A percentile compares a stretch with the other conserved stretches of the same genome.
phyloP scores from a whole-genome alignment of 2,329 filamentous ascomycete genomes.

The Ophiostoma sp. region DNA sequence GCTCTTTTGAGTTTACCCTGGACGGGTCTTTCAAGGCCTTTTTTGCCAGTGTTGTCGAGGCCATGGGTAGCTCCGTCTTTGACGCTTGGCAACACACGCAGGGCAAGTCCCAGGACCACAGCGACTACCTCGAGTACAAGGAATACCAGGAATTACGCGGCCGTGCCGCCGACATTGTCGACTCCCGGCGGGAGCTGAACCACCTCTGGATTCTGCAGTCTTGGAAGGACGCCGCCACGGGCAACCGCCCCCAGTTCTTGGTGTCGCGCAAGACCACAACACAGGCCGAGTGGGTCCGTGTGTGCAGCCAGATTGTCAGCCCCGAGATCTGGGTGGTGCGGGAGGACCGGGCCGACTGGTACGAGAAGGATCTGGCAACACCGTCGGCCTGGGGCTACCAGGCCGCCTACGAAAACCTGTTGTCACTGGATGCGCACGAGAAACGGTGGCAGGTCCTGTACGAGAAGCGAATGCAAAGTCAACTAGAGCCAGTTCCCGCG shows the following conservation, averaged over 20 bases:
- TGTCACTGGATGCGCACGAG: not conserved
- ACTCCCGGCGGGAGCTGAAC: not conserved
- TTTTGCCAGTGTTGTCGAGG: not conserved
- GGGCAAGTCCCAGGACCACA: not conserved
- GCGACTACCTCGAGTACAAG: not conserved
- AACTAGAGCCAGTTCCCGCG: not conserved
- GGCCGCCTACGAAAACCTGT: not conserved
- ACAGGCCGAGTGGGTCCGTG: conserved; percentile 16
- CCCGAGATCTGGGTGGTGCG: conserved; percentile 4
- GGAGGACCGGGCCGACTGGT: not conserved
- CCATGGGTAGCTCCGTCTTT: not conserved
- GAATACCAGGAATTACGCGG: no score
- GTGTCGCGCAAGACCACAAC: conserved; percentile 12
- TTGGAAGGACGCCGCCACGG: not conserved
- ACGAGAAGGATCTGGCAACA: not conserved
- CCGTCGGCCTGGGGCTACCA: not conserved
- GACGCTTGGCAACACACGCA: no score
- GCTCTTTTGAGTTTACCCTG: not conserved
- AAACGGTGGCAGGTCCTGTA: not conserved
- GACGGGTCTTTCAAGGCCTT: not conserved
- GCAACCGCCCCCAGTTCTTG: conserved; percentile 16
- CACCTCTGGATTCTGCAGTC: conserved; percentile 7
- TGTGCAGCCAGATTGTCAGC: conserved; percentile 2
- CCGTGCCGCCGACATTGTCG: not conserved
- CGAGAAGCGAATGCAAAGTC: not conserved